Evolutionary conservation across 768 basidiomycete genomes (phyloP), one percentile per base, ranked within the genome.

Genomic region (Lentinula guzmanii): DNA sequence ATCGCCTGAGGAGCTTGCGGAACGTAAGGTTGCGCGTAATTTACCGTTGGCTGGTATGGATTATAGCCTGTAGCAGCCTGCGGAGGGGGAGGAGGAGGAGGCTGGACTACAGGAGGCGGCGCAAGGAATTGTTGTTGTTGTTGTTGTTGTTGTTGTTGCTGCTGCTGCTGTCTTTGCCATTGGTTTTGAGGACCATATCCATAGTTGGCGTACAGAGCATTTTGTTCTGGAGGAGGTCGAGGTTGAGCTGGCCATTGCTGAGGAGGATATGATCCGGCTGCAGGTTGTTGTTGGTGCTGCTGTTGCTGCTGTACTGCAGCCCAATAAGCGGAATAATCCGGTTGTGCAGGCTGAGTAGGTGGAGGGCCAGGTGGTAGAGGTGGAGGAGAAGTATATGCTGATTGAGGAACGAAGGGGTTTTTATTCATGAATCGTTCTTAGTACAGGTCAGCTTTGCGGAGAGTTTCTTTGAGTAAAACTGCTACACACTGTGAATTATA

Each of bases 161-260:
- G 74, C 42, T 74, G 86, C 48, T 87, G 87, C 66, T 87, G 86
- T 60, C 83, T 81, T 63, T 86, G 86, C 82, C 86, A 85, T 67
- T 80, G 76, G 62, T 77, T 70, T 65, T 89, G 87, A 52, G 84
- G 81, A 2, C 91, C 91, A 70, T 96, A 95, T 35, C 93, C 93
- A 69, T 95, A 95, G 70, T 94, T 94, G 1, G 92, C 91, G 69
- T 95, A 95, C 21, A 95, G 74, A 28, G 90, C 87, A 69, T 87
- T 90, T 69, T 93, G 91, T 65, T 93, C 90, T 13, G 89, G 78
- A 35, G 90, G 78, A 35, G 89, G 87, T 53, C 87, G 78, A 48
- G 85, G 81, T 69, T 86, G 87, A 3, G 85, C 79, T 13, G 83
- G 71, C 56, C 76, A 78, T 87, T 87, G 89, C 71, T 90, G 87